Evolutionary conservation across 805 yeast genomes (phyloP).

Genomic region (Candida quercuum): DNA sequence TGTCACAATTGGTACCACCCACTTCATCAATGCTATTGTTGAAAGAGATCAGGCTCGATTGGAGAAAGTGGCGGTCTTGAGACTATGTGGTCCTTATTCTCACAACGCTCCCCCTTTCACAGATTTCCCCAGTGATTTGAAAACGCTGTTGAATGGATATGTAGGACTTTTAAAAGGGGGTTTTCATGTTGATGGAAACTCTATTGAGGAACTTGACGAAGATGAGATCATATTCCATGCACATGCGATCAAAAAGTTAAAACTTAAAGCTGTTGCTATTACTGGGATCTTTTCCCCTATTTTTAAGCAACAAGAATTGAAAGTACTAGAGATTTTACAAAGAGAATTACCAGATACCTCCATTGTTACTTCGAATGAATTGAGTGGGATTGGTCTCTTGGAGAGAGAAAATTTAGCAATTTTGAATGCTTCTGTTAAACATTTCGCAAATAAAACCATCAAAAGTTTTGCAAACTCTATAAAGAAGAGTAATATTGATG

Average conservation of each 20-base stretch:
- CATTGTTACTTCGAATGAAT: conserved; percentile 33
- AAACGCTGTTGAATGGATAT: conserved; percentile 31
- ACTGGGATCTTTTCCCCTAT: conserved; percentile 38
- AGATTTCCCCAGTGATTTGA: conserved; percentile 38
- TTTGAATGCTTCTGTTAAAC: conserved; percentile 38
- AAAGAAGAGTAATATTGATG: conserved; percentile 28
- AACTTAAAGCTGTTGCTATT: conserved; percentile 33
- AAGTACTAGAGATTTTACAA: conserved; percentile 29
- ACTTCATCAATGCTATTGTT: conserved; percentile 45
- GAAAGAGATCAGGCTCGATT: conserved; percentile 38
- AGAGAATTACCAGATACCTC: conserved; percentile 29
- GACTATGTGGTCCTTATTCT: conserved; percentile 40
- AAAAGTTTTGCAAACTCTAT: conserved; percentile 34
- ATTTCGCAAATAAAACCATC: conserved; percentile 38
- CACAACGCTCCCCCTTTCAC: conserved; percentile 34
- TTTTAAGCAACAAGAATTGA: conserved; percentile 32
- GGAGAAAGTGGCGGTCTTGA: conserved; percentile 39
- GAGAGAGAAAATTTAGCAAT: conserved; percentile 45
- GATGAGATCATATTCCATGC: conserved; percentile 26
- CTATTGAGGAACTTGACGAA: conserved; percentile 29
- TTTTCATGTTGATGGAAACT: conserved; percentile 36
- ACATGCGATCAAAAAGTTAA: conserved; percentile 25
- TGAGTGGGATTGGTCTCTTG: conserved; percentile 39
- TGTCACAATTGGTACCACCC: conserved; percentile 49
- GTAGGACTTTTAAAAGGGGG: conserved; percentile 36